phyloP scores from a whole-genome alignment of 2,329 filamentous ascomycete species.

The Stylonectria norvegica region DNA sequence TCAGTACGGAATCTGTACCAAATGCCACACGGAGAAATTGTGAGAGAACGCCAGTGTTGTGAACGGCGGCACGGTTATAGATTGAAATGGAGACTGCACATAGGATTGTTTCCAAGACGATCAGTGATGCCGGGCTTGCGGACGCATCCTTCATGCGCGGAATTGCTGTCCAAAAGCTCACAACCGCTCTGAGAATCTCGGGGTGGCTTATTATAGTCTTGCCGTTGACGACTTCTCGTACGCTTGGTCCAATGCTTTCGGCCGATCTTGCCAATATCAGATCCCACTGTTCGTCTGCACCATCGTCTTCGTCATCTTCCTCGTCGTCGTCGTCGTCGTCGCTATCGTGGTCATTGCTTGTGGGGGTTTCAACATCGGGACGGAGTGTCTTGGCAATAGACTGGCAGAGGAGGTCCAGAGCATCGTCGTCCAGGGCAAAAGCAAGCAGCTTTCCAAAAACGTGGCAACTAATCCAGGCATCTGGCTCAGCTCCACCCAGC shows the following conservation, averaged over 20 bases:
- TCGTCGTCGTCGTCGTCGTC: constrained; percentile 19
- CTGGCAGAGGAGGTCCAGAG: constrained; percentile 66
- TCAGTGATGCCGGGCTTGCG: constrained; percentile 55
- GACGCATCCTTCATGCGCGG: constrained; percentile 44
- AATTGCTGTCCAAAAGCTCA: constrained; percentile 62
- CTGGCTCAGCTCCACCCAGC: constrained; percentile 61
- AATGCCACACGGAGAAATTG: constrained; percentile 64
- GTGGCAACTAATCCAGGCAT: constrained; percentile 65
- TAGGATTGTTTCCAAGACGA: constrained; percentile 62
- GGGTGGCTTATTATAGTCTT: constrained; percentile 56
- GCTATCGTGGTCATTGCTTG: constrained; percentile 21
- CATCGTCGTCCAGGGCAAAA: constrained; percentile 76
- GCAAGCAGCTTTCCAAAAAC: constrained; percentile 79
- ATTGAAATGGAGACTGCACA: constrained; percentile 59
- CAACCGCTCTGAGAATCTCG: constrained; percentile 60
- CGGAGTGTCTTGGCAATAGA: constrained; percentile 40
- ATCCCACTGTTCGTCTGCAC: constrained; percentile 38
- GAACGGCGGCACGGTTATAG: constrained; percentile 68
- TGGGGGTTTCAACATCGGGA: constrained; percentile 26
- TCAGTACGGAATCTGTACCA: constrained; percentile 46
- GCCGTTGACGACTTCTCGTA: constrained; percentile 48
- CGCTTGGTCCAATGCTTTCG: constrained; percentile 36
- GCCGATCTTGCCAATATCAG: constrained; percentile 36
- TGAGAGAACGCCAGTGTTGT: constrained; percentile 67
- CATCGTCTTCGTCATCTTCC: constrained; percentile 28